Evolutionary conservation across 257 asterid genomes (phyloP), one percentile per base, ranked within the genome.

Genomic region (Solanum gracilifrons): DNA sequence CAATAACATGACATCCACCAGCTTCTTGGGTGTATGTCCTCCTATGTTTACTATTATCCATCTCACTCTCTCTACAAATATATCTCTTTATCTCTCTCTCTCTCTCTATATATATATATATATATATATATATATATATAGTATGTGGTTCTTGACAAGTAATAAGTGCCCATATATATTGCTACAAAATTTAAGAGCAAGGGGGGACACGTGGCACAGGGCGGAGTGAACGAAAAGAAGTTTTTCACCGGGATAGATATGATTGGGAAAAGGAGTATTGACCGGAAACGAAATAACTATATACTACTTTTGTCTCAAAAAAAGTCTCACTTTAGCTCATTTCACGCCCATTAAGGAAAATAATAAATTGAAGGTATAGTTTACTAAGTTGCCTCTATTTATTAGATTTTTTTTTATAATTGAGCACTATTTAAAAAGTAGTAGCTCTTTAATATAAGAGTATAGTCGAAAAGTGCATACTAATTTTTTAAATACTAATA

Each of bases 151-250:
- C 73, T 35, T 33, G 55, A 29, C 11, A 58, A 79, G 85, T 79
- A 87, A 21, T 62, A 23, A 84, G 89, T 74, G 92, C 68, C 89
- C 83, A 85, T 51, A 89, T 91, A 64, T 87, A 89, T 90, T 85
- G 87, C 87, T 89, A 85, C 72, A 87, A 72, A 51, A 86, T 69
- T 31, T n/a, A 82, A 51, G 15, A 58, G 18, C 13, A 36, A 62
- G 31, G 33, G 33, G 21, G 80, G 7, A 68, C 95, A 91, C 94
- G 94, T 94, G 95, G 92, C 92, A 23, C 62, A 29, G 20, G 94
- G 93, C 92, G 94, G 90, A 66, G 93, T 51, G 92, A 93, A 93
- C 94, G 91, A 91, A 93, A 90, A 90, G 87, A 91, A 86, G 69
- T 86, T 89, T 90, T 93, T 94, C 92, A 95, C 92, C 90, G 91